Conservation (phyloP, 2,329 filamentous ascomycete genomes). For the Colletotrichum sidae region DNA sequence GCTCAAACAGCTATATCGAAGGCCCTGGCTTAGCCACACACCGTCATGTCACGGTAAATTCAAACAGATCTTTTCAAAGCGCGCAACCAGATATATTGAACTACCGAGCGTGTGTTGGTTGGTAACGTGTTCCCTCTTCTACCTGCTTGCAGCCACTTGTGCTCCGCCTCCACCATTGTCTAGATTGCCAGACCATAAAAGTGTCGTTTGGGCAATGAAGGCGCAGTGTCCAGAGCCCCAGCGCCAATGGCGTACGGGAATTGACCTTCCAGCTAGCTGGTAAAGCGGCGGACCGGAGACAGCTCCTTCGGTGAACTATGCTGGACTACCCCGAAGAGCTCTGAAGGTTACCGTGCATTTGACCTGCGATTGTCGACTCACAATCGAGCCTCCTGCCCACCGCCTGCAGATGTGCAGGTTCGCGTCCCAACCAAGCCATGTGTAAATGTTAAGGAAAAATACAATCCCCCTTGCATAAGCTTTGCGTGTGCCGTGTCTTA, state of each 20-base stretch:
- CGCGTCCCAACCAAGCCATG: conserved; percentile 30
- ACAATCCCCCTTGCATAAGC: conserved; percentile 18
- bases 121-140: conserved; percentile 2
- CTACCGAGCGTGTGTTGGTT: conserved; percentile 34
- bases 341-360: conserved; percentile 11
- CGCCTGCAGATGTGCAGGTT: conserved; percentile 8
- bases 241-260: conserved; percentile 1
- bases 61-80: background rate
- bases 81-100: conserved; percentile 30
- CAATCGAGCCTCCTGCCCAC: background rate
- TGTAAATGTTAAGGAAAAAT: conserved; percentile 23
- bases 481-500: background rate
- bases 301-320: background rate
- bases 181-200: conserved; percentile 17
- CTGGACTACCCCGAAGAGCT: conserved; percentile 12
- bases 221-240: conserved; percentile 33
- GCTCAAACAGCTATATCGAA: too few relatives aligned
- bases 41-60: background rate
- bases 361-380: background rate
- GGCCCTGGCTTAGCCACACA: background rate
- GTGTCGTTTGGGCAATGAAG: conserved; percentile 19
- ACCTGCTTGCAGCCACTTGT: conserved; percentile 26
- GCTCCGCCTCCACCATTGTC: conserved; percentile 34
- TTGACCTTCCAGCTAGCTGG: background rate
- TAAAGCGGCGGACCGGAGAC: background rate